Evolutionary conservation across 2,329 filamentous ascomycete genomes (phyloP), one percentile per base, ranked within the genome.

Genomic region (Aquanectria penicillioides): DNA sequence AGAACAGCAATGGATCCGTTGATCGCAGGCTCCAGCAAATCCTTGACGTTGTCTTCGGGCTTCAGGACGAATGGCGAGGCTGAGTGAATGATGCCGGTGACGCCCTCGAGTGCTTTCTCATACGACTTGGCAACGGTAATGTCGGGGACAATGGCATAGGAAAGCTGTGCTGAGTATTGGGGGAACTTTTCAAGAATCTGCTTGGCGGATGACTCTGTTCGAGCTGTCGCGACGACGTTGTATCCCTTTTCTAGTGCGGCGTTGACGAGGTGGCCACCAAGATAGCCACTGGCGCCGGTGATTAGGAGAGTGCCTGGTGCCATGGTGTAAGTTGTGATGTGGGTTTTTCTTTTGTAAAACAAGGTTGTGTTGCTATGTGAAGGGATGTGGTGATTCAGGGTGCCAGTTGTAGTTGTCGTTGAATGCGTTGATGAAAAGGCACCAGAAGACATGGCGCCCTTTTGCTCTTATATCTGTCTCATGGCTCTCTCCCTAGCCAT

Each of bases 51-150:
- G 22, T 52, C 38, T 6, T 84, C 82, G 41, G 89, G 82, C 44
- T 87, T 86, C 71, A 88, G 84, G 67, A 91, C 88, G 78, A 91
- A 94, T 0, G 92, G 91, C 0, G 85, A 89, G 2, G 90, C 89
- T 6, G 89, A 92, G 73, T 93, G 89, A 48, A 93, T 81, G 44
- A 94, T 89, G 36, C 34, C n/a, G 56, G 10, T 3, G 36, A 54
- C 31, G 72, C 74, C 12, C 44, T 61, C 33, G 71, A 74, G 60
- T 2, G 51, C 44, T 2, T 33, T 15, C 15, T 59, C 44, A 26
- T 55, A 59, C 4, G 51, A 34, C 11, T 26, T 12, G 17, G 20
- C 20, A 4, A 46, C 5, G 8, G 57, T 57, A 8, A 61, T 57
- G 47, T 61, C 57, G 15, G 57, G 47, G 3, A 61, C 57, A 31